Evolutionary conservation across 108 stramenopile genomes (phyloP), one percentile per base, ranked within the genome.

Genomic region (Fragilaria crotonensis): DNA sequence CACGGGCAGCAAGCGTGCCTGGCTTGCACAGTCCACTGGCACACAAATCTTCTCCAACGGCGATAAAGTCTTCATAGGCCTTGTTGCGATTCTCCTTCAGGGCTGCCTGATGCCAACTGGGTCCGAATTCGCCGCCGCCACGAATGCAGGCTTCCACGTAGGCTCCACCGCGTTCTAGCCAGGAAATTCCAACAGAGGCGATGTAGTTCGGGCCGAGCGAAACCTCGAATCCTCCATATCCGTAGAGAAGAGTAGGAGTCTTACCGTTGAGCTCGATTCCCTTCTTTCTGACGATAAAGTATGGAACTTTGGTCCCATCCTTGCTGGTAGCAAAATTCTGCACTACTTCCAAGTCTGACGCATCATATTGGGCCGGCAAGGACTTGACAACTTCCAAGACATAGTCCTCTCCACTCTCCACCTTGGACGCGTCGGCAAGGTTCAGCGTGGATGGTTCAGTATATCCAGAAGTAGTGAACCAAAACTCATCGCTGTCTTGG

Each of bases 201-300:
- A 73, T 60, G 64, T 97, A 97, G 19, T 76, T 66, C 14, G 98
- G 98, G 17, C 81, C 84, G 19, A 99, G 75, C 17, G 78, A 78
- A 27, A 99, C 91, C 63, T 97, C 96, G 77, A 99, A 99, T 11
- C 98, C 96, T 26, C 97, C 96, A 56, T 97, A 98, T 7, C 83
- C 89, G 50, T 89, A 83, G 7, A 92, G 61, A 2, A 92, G 63
- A 0, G 73, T 77, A 9, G 86, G 80, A 57, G 77, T 84, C 31
- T 72, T 70, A 27, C 80, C 82, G 33, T 87, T 66, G 32, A 87
- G 48, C 23, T 53, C 57, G 7, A 71, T 55, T 36, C 75, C 82
- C 45, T 77, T 63, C 29, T 75, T 79, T 48, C 51, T 67, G 32
- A 84, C 70, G 46, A 86, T 72, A 54, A 90, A 90, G 75, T 90